Conservation (phyloP, 1,284 basidiomycete species). For the Ustilago curta region DNA sequence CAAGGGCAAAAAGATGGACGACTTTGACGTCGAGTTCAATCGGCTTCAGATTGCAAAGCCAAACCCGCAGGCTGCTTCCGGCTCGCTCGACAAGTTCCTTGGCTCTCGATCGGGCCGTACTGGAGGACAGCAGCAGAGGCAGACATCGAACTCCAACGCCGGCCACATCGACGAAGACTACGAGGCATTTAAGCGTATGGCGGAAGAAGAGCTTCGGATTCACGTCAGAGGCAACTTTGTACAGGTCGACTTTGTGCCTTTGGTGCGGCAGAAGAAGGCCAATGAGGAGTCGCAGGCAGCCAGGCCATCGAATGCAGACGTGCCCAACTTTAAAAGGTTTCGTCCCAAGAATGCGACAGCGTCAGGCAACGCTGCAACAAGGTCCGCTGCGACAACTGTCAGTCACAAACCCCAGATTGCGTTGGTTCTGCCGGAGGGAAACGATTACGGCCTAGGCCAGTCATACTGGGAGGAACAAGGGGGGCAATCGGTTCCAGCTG, state of each 20-base stretch:
- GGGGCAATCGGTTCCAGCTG: constrained; percentile 4
- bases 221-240: constrained; percentile 61
- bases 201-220: constrained; percentile 53
- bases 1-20: constrained; percentile 49
- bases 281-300: background rate
- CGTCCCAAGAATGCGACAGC: constrained; percentile 18
- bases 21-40: constrained; percentile 62
- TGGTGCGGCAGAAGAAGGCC: constrained; percentile 30
- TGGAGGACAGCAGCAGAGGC: constrained; percentile 1
- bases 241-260: constrained; percentile 63
- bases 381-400: background rate
- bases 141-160: background rate
- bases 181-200: constrained; percentile 52
- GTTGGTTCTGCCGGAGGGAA: constrained; percentile 36
- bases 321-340: constrained; percentile 53
- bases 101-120: background rate
- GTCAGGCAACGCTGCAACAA: background rate
- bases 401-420: constrained; percentile 10
- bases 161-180: constrained; percentile 47
- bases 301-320: background rate
- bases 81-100: constrained; percentile 10
- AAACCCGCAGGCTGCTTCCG: constrained; percentile 2
- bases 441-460: constrained; percentile 43
- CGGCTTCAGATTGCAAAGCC: constrained; percentile 51
- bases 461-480: constrained; percentile 26